Evolutionary conservation across 169 alveolate genomes (phyloP), one percentile per base, ranked within the genome.

Genomic region (Amoebophrya sp.): DNA sequence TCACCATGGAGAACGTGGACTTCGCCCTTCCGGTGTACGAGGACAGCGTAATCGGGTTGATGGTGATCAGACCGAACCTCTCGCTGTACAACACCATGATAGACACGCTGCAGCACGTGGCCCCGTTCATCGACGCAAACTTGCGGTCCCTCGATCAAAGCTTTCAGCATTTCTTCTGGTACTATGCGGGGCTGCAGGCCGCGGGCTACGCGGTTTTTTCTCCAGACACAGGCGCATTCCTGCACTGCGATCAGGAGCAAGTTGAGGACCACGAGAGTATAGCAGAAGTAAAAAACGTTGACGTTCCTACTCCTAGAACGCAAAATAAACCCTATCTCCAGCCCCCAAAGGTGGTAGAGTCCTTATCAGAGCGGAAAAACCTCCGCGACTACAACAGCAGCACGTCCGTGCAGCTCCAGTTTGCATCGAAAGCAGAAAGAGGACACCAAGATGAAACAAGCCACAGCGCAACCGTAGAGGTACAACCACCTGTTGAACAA

Each of bases 11-110:
- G 66, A 47, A 66, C 83, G 83, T 25, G 35, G 83, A 66, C 18
- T 66, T 66, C 83, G 83, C 83, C 35, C 35, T 66, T 0, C 83
- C 83, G 35, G 32, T 66, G 83, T 66, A 66, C 18, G 83, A 66
- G 83, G 83, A 66, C 83, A 66, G 83, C 83, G 83, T 66, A 2
- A 66, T 66, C 83, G 83, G 83, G 2, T 25, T 66, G 35, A 66
- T 66, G 83, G 83, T 66, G 35, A 66, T 66, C 18, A 0, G 35
- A 0, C 83, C 83, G 83, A 66, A 25, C 35, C 2, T 12, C 32
- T 3, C 7, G 32, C 1, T n/a, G 1, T 66, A 66, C 35, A 7
- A 47, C 18, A 7, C 7, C 66, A 47, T 47, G 66, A 7, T 47
- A 18, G 66, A 7, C 7, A 18, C 7, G 66, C 66, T 47, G 7